A percentile compares a stretch with the other conserved stretches of the same genome.
Evolutionary conservation across 1,284 basidiomycete genomes (phyloP).

Genomic region (Hymenochaete sp.): DNA sequence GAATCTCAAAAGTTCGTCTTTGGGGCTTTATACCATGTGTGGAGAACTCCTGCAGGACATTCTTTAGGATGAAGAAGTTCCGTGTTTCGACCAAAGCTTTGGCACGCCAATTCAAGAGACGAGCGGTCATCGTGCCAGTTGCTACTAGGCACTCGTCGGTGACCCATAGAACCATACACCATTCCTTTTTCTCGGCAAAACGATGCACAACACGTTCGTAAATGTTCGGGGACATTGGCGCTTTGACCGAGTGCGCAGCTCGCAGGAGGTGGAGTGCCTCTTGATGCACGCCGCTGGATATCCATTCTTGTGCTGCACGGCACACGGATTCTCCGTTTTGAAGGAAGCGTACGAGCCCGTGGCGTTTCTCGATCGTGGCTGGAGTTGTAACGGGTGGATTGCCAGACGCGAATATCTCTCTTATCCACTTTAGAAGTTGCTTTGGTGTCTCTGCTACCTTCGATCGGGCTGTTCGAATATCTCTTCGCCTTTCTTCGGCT

Average conservation of each 20-base stretch:
- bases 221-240: constrained; percentile 39
- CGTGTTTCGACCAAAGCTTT: constrained; percentile 48
- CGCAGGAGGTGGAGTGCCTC: constrained; percentile 37
- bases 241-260: constrained; percentile 42
- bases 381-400: too few relatives aligned
- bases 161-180: constrained; percentile 41
- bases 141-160: constrained; percentile 39
- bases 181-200: constrained; percentile 37
- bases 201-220: constrained; percentile 50
- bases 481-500: too few relatives aligned
- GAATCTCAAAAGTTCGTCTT: constrained; percentile 54
- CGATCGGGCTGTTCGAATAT: background rate
- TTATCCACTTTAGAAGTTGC: constrained; percentile 7
- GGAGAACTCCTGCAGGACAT: constrained; percentile 42
- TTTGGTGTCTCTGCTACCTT: background rate
- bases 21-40: constrained; percentile 38
- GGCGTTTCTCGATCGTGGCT: constrained; percentile 3
- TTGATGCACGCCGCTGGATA: constrained; percentile 32
- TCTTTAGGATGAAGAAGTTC: constrained; percentile 38
- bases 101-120: constrained; percentile 60
- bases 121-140: constrained; percentile 38
- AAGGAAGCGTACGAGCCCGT: constrained; percentile 27
- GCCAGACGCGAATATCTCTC: constrained; percentile 5
- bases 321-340: constrained; percentile 32
- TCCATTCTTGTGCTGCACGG: constrained; percentile 37